Evolutionary conservation across 2,329 filamentous ascomycete species (phyloP).

Genomic region (Keithomyces neogunnii): DNA sequence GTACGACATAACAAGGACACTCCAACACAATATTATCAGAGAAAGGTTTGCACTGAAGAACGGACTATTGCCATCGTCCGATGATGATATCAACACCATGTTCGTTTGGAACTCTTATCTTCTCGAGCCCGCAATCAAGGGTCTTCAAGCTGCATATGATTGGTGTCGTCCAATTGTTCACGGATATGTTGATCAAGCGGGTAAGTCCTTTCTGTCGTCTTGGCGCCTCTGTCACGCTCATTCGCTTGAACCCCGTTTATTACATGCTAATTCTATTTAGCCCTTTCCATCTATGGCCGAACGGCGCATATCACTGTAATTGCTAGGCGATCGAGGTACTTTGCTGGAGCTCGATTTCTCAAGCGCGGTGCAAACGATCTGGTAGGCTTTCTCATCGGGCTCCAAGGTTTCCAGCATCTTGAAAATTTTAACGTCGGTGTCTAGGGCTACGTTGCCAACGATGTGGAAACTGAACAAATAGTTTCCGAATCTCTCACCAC

Average conservation of each 20-base stretch:
- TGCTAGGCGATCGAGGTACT: slow-evolving; percentile 82
- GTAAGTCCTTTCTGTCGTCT: slow-evolving; percentile 18
- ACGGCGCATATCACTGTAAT: slow-evolving; percentile 90
- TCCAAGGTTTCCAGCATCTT: not conserved
- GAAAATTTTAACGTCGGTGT: not conserved
- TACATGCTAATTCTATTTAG: slow-evolving; percentile 20
- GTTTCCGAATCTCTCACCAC: slow-evolving; percentile 91
- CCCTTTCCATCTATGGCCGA: slow-evolving; percentile 77
- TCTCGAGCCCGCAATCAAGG: slow-evolving; percentile 61
- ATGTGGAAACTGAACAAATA: slow-evolving; percentile 98
- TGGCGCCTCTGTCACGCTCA: not conserved
- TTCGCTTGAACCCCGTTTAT: not conserved
- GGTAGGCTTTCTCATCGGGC: slow-evolving; percentile 19
- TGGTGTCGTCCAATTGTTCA: slow-evolving; percentile 97
- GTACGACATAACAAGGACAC: slow-evolving; percentile 85
- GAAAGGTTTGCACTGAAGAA: slow-evolving; percentile 65
- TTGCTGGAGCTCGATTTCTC: slow-evolving; percentile 87
- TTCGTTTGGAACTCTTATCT: slow-evolving; percentile 97
- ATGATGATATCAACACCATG: slow-evolving; percentile 78
- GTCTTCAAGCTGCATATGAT: slow-evolving; percentile 75
- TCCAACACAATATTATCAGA: slow-evolving; percentile 84
- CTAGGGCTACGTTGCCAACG: slow-evolving; percentile 86
- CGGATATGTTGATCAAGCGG: slow-evolving; percentile 88
- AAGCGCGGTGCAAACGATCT: slow-evolving; percentile 92
- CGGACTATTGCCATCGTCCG: slow-evolving; percentile 49